Evolutionary conservation across 179 eudicot species (phyloP).

Genomic region (Corrigiola litoralis): DNA sequence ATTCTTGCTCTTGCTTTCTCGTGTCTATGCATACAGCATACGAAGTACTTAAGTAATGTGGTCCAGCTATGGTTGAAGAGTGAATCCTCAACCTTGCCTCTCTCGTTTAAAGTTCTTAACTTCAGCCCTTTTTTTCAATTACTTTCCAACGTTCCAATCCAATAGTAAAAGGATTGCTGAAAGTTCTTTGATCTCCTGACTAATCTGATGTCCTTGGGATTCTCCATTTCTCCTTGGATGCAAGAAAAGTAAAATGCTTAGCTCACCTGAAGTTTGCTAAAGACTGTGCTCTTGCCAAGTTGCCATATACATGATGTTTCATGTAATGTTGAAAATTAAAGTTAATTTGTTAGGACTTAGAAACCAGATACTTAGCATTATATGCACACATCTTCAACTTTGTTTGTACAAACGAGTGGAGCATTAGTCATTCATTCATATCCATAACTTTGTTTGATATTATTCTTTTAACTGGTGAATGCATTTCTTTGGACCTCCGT

Average conservation of each 20-base stretch:
- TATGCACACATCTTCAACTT: neutral
- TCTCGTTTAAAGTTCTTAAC: neutral
- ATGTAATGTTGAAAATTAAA: neutral
- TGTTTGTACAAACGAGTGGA: neutral
- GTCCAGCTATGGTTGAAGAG: neutral
- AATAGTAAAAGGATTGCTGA: neutral
- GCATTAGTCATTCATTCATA: too few relatives aligned
- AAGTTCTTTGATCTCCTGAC: neutral
- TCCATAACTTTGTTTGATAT: too few relatives aligned
- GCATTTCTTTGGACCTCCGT: too few relatives aligned
- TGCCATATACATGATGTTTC: too few relatives aligned
- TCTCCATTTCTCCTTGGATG: neutral
- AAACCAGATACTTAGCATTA: neutral
- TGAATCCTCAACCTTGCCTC: too few relatives aligned
- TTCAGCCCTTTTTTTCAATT: too few relatives aligned
- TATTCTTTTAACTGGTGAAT: too few relatives aligned
- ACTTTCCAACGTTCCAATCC: neutral
- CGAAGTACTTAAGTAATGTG: neutral
- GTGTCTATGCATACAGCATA: neutral
- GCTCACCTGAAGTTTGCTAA: too few relatives aligned
- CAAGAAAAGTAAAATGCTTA: too few relatives aligned
- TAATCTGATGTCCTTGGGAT: conserved; percentile 5
- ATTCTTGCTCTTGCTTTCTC: neutral
- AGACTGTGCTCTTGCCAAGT: too few relatives aligned
- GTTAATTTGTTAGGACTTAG: too few relatives aligned